These are phyloP conservation scores for Monosporascus ibericus DNA, from an alignment of 2,329 filamentous ascomycete species.

Conservation along the genomic window DNA sequence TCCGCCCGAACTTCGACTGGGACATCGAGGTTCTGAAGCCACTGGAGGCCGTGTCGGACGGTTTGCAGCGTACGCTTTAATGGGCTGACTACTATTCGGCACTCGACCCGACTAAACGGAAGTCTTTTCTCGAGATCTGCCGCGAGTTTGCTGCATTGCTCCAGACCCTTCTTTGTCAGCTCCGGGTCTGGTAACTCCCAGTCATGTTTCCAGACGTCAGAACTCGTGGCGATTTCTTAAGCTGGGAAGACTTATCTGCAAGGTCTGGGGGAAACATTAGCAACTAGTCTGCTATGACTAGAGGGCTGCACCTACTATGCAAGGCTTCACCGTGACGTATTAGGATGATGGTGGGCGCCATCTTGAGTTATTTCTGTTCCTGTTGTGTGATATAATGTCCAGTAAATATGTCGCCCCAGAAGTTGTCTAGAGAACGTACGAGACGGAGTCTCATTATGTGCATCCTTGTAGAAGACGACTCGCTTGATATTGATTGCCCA, in stretches of 20 bases:
- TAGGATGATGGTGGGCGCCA: slow-evolving; percentile 34
- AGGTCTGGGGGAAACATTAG: slow-evolving; percentile 17
- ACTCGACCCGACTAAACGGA: slow-evolving; percentile 14
- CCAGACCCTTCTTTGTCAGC: slow-evolving; percentile 22
- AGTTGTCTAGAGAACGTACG: background rate
- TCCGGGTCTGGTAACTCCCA: slow-evolving; percentile 23
- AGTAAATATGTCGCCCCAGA: background rate
- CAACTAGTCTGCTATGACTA: slow-evolving; percentile 1
- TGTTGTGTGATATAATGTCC: slow-evolving; percentile 1
- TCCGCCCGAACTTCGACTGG: slow-evolving; percentile 24
- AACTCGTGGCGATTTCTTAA: slow-evolving; percentile 1
- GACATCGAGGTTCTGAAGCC: slow-evolving; percentile 21
- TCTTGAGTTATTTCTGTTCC: slow-evolving; percentile 12
- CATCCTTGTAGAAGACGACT: background rate
- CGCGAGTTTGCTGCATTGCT: slow-evolving; percentile 21
- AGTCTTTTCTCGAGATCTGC: slow-evolving; percentile 17
- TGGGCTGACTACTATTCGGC: slow-evolving; percentile 26
- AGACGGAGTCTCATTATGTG: background rate
- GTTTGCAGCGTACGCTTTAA: slow-evolving; percentile 24
- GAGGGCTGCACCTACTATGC: slow-evolving; percentile 28
- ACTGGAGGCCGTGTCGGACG: slow-evolving; percentile 20
- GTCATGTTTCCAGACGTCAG: slow-evolving; percentile 23
- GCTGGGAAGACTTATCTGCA: slow-evolving; percentile 19
- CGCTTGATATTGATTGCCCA: background rate
- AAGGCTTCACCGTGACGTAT: slow-evolving; percentile 35